Percentiles rank a stretch among this genome's conserved stretches.
Conservation (phyloP, 495 filamentous ascomycete species). For the Lepidopterella palustris region DNA sequence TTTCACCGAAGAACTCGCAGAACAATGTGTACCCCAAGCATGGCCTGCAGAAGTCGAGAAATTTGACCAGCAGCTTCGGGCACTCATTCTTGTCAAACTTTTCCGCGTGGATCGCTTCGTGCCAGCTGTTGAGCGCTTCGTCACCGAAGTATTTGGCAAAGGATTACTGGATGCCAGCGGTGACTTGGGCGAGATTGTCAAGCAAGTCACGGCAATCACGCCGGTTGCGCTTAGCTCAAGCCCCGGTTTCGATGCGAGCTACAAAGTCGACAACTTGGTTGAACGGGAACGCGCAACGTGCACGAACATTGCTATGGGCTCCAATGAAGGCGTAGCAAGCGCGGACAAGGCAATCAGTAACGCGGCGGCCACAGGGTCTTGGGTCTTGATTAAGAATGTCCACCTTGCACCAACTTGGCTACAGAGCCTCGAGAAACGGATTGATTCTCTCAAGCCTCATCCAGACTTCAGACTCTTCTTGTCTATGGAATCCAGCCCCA, state of each 20-base stretch:
- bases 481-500: slow-evolving; percentile 94
- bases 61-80: slow-evolving; percentile 72
- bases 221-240: slow-evolving; percentile 89
- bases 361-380: slow-evolving; percentile 84
- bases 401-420: slow-evolving; percentile 94
- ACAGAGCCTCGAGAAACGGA: slow-evolving; percentile 91
- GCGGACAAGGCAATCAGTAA: slow-evolving; percentile 94
- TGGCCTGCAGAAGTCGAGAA: slow-evolving; percentile 61
- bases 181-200: slow-evolving; percentile 77
- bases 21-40: slow-evolving; percentile 72
- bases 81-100: slow-evolving; percentile 82
- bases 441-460: slow-evolving; percentile 92
- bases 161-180: slow-evolving; percentile 72
- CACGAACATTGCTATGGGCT: slow-evolving; percentile 98
- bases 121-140: slow-evolving; percentile 82
- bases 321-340: slow-evolving; percentile 82
- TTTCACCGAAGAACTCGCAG: slow-evolving; percentile 76
- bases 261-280: slow-evolving; percentile 94
- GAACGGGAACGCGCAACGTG: slow-evolving; percentile 73
- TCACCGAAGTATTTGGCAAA: slow-evolving; percentile 81
- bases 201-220: slow-evolving; percentile 73
- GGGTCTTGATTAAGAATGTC: slow-evolving; percentile 99
- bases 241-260: slow-evolving; percentile 95
- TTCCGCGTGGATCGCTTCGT: slow-evolving; percentile 95
- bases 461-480: slow-evolving; percentile 91